These are phyloP conservation scores for Cyanidioschyzon merolae DNA, from an alignment of 23 red algal genomes.

Conservation along the genomic window DNA sequence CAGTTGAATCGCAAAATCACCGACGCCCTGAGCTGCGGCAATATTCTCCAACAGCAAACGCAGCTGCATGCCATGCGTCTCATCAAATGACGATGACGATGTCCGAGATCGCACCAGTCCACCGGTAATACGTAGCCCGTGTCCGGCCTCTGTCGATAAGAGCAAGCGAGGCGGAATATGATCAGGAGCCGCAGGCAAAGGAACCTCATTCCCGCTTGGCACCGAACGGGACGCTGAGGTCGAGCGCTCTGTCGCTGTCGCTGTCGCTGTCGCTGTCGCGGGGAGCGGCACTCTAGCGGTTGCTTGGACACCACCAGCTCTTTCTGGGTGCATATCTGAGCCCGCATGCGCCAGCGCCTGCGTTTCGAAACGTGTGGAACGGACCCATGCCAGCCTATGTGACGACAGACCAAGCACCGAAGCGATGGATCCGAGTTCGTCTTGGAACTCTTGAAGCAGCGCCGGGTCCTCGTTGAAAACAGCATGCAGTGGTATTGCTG, in stretches of 20 bases:
- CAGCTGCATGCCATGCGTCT: not conserved
- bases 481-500: not conserved
- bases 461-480: not conserved
- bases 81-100: not conserved
- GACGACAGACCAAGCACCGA: not conserved
- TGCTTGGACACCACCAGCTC: too few species aligned
- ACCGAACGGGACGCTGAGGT: too few species aligned
- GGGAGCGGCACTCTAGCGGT: too few species aligned
- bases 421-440: not conserved
- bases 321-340: too few species aligned
- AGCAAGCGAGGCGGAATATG: not conserved
- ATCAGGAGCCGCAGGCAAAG: not conserved
- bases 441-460: not conserved
- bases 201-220: not conserved
- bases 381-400: not conserved
- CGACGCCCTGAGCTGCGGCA: not conserved
- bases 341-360: not conserved
- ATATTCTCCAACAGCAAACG: slow-evolving; percentile 12
- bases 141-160: not conserved
- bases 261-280: not conserved
- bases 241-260: too few species aligned
- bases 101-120: not conserved
- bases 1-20: slow-evolving; percentile 56
- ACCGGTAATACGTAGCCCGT: slow-evolving; percentile 4
- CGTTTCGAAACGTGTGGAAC: not conserved